These are phyloP conservation scores for Paramecium sexaurelia DNA, from an alignment of 73 alveolate genomes.

Conservation along the genomic window DNA sequence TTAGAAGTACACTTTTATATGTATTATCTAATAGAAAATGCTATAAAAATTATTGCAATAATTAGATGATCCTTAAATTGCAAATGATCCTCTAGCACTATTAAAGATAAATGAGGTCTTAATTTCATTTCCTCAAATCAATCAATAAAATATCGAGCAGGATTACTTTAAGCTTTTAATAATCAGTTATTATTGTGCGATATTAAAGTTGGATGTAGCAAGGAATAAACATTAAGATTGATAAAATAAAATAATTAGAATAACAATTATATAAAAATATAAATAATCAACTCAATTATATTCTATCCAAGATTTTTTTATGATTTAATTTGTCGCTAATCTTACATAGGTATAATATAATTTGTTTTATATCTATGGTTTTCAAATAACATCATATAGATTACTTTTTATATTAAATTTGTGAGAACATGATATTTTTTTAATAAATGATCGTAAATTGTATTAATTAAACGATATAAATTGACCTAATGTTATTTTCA, in stretches of 20 bases:
- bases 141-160: background rate
- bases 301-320: no score
- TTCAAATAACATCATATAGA: no score
- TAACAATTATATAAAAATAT: background rate
- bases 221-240: background rate
- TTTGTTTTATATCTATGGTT: no score
- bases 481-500: no score
- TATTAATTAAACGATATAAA: no score
- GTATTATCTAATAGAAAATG: background rate
- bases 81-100: slow-evolving; percentile 21
- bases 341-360: no score
- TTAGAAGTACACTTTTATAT: background rate
- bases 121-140: background rate
- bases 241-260: background rate
- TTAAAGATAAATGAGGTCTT: slow-evolving; percentile 3
- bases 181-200: slow-evolving; percentile 27
- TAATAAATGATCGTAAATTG: no score
- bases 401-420: no score
- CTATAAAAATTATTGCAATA: background rate
- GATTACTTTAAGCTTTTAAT: background rate
- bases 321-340: no score
- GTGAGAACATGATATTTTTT: no score
- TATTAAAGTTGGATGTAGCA: background rate
- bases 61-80: background rate
- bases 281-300: background rate